A percentile compares a stretch with the other conserved stretches of the same genome.
Conservation (phyloP, 345 rosid species). For the Populus alba region DNA sequence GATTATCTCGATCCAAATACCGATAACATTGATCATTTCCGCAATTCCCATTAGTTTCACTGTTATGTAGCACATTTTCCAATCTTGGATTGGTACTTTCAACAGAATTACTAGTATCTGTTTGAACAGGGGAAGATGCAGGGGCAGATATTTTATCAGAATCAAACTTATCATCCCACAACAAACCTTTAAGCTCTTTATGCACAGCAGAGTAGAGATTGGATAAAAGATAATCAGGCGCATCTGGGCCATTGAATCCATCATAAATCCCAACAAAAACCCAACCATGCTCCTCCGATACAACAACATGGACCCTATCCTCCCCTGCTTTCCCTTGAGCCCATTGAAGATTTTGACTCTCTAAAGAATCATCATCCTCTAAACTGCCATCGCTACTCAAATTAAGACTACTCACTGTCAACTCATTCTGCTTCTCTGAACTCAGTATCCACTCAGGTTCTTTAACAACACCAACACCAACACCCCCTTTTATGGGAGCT, state of each 20-base stretch:
- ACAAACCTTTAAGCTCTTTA: slow-evolving; percentile 63
- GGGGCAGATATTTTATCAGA: slow-evolving; percentile 20
- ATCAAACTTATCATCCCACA: slow-evolving; percentile 53
- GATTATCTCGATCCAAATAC: slow-evolving; percentile 37
- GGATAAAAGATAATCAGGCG: slow-evolving; percentile 71
- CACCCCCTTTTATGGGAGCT: slow-evolving; percentile 63
- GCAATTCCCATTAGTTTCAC: slow-evolving; percentile 6
- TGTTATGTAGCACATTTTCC: slow-evolving; percentile 3
- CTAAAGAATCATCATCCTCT: slow-evolving; percentile 58
- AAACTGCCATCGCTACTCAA: slow-evolving; percentile 75
- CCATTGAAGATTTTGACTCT: slow-evolving; percentile 73
- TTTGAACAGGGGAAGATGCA: slow-evolving; percentile 15
- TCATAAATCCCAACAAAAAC: slow-evolving; percentile 92
- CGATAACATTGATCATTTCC: slow-evolving; percentile 29
- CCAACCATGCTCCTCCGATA: slow-evolving; percentile 89
- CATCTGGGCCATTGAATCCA: slow-evolving; percentile 93
- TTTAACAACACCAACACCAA: slow-evolving; percentile 39
- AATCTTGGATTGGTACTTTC: background rate
- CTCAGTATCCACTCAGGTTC: slow-evolving; percentile 72
- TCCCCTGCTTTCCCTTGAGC: slow-evolving; percentile 99
- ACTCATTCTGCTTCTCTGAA: slow-evolving; percentile 46
- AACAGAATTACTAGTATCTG: slow-evolving; percentile 4
- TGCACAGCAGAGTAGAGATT: slow-evolving; percentile 70
- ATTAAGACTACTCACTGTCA: slow-evolving; percentile 53
- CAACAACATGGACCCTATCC: slow-evolving; percentile 87